Percentiles rank a stretch among this genome's conserved stretches.
These are phyloP conservation scores for Cercophora scortea DNA, from an alignment of 495 filamentous ascomycete genomes.

Conservation along the genomic window DNA sequence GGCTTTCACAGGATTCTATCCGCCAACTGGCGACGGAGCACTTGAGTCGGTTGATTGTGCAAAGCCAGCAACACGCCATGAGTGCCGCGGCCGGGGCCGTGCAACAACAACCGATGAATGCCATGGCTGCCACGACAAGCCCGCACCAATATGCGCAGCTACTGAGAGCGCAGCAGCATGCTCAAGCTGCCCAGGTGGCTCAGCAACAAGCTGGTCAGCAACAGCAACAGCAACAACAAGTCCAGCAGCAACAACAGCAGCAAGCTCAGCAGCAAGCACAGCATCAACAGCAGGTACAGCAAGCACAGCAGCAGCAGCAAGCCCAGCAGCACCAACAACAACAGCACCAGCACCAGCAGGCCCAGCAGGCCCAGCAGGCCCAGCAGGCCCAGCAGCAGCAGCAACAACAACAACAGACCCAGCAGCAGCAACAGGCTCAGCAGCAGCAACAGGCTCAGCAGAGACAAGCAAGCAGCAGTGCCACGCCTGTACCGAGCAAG, in stretches of 20 bases:
- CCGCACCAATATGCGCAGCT: constrained; percentile 69
- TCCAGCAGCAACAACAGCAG: neutral
- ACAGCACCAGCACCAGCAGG: neutral
- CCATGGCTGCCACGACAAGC: constrained; percentile 22
- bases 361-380: constrained; percentile 10
- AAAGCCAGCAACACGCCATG: constrained; percentile 44
- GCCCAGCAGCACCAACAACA: neutral
- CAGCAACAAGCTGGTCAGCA: constrained; percentile 10
- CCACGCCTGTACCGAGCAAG: constrained; percentile 25
- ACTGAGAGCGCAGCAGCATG: constrained; percentile 60
- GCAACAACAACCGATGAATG: constrained; percentile 17
- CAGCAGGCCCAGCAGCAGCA: constrained; percentile 21
- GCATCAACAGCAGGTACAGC: constrained; percentile 9
- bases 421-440: neutral
- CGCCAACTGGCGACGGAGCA: constrained; percentile 54
- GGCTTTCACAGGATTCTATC: constrained; percentile 50
- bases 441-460: constrained; percentile 23
- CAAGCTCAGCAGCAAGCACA: constrained; percentile 6
- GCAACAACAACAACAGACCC: neutral
- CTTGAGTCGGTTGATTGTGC: constrained; percentile 28
- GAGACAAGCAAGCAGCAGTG: constrained; percentile 35
- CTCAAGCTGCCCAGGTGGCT: constrained; percentile 20
- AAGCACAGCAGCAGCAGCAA: constrained; percentile 7
- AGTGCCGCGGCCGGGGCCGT: constrained; percentile 54
- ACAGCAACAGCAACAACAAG: constrained; percentile 6